Base-by-base conservation (phyloP, 352 stramenopile species). In the Phytopythium mirpurense region DNA sequence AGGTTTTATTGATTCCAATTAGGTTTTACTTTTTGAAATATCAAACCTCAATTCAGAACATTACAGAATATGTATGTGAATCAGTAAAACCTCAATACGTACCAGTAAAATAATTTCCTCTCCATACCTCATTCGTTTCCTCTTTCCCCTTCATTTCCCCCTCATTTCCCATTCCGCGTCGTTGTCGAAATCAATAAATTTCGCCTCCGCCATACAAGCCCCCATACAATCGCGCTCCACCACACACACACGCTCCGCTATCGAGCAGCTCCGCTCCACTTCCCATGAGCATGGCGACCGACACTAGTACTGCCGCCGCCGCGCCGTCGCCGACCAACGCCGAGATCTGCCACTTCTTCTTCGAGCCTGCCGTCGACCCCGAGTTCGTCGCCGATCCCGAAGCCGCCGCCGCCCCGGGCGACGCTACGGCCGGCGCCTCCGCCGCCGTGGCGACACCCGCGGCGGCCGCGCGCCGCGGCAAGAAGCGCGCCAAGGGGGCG, bases 341-440 rank as follows among this genome's bases (percentile, higher is more conserved):
- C 24, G 51, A 60, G n/a, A 52, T 72, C 44, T 75, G 67, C 55
- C 45, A 42, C 51, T 70, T 68, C 57, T 75, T 75, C 60, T 75
- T 75, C 52, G 60, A 72, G 57, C 60, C 67, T 6, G 63, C 65
- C 46, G 27, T 54, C 41, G 60, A 63, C 8, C 1, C 52, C 3
- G 50, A 44, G 19, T 32, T 24, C 6, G 18, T 21, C 0, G 2
- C 6, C 0, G 44, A 29, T 38, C 15, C 26, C 44, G 16, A 10
- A 6, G 45, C 14, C 31, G 31, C 31, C 10, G 19, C 46, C 34
- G 11, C 29, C 2, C 31, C 14, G 21, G 42, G 23, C 42, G 24
- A 14, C 24, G 42, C 19, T 5, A 7, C 42, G 11, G 11, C 12
- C 18, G 46, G 16, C n/a, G 10, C 37, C 1, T 1, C 19, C n/a